Evolutionary conservation across 306 rosid species (phyloP).

Genomic region (Vigna hirtella): DNA sequence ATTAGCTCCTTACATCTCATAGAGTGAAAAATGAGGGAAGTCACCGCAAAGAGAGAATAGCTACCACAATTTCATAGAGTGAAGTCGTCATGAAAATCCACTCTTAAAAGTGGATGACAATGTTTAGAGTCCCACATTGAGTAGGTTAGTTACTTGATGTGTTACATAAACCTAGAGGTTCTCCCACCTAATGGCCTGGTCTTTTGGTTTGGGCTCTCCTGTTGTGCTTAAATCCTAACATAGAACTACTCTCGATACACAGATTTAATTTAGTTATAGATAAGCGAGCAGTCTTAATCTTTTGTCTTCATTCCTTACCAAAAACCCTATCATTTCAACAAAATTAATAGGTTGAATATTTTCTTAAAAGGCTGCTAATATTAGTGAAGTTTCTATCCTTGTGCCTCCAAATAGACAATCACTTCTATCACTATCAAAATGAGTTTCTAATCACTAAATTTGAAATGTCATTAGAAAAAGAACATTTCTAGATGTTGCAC

Average conservation of each 20-base stretch:
- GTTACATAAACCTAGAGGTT: too few species aligned
- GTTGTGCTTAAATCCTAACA: too few species aligned
- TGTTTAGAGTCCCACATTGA: too few species aligned
- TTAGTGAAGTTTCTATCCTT: conserved; percentile 6
- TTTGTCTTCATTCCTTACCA: background rate
- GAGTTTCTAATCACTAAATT: background rate
- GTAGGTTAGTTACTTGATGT: too few species aligned
- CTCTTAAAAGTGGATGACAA: background rate
- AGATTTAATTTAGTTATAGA: background rate
- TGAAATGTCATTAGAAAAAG: conserved; percentile 24
- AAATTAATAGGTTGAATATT: background rate
- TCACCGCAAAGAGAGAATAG: too few species aligned
- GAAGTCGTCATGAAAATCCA: too few species aligned
- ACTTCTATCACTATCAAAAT: conserved; percentile 28
- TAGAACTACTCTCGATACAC: background rate
- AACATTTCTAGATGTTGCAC: conserved; percentile 20
- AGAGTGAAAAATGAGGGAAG: too few species aligned
- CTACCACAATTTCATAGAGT: too few species aligned
- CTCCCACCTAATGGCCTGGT: too few species aligned
- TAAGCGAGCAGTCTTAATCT: background rate
- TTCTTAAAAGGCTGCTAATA: conserved; percentile 7
- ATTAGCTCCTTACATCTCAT: too few species aligned
- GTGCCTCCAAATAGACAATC: conserved; percentile 11
- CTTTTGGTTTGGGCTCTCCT: too few species aligned
- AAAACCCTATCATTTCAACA: background rate